Evolutionary conservation across 2,329 filamentous ascomycete species (phyloP), one percentile per base, ranked within the genome.

Genomic region (Claviceps capensis): DNA sequence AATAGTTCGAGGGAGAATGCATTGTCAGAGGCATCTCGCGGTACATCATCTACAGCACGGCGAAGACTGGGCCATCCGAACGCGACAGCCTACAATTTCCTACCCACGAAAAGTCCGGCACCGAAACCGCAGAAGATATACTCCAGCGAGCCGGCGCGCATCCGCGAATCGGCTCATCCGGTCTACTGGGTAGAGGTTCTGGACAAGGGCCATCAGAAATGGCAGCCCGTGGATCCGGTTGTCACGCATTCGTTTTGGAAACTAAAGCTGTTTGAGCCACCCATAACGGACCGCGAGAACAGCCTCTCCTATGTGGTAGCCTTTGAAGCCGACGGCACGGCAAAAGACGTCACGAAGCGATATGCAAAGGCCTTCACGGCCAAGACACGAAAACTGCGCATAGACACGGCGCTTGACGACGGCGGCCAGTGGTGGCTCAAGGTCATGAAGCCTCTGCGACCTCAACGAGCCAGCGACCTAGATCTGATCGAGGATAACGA

Each of bases 121-220:
- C 71, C 65, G 1, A 58, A 58, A 1, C 56, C 64, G 1, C 61
- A 62, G n/a, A 59, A 60, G 41, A 58, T 56, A 26, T 65, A 63
- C 30, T 34, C 30, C 61, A 67, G 63, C 23, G 60, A 57, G 49
- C 69, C 62, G 11, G 70, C 68, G 51, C 68, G 63, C 14, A 77
- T 85, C 11, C 76, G 75, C 23, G 87, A 91, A 61, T 90, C 88
- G 0, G 67, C 79, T 0, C 87, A 84, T 60, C 93, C 93, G 0
- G 76, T 97, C 3, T 97, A 89, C 63, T 98, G 93, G 93, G 84
- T 96, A 0, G 93, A 98, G 68, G 83, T 88, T 3, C 86, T 95
- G 57, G 90, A 96, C 56, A 74, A 82, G 50, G 85, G 86, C 0
- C 81, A 88, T 57, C 87, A 96, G 63, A 95, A 88, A 71, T 98